Evolutionary conservation across 768 basidiomycete genomes (phyloP).

Genomic region (Pleurotus pulmonarius): DNA sequence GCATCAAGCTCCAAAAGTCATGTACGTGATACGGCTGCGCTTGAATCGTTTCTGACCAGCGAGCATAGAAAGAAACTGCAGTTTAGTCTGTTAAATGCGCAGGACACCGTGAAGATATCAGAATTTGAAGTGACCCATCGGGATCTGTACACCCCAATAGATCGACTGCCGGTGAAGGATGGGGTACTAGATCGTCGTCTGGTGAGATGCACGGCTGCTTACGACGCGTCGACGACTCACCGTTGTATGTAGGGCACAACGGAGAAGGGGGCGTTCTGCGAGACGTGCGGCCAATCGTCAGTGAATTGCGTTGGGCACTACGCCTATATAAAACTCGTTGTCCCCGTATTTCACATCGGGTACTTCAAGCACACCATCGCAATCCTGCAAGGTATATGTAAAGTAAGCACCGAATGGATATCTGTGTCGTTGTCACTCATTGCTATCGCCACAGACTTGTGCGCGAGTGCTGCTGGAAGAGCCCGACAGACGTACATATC

Average conservation of each 20-base stretch:
- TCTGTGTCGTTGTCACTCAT: conserved; percentile 7
- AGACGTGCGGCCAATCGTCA: conserved; percentile 89
- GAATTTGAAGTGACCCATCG: conserved; percentile 95
- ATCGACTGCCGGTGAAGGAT: conserved; percentile 82
- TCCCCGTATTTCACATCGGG: conserved; percentile 98
- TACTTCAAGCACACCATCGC: conserved; percentile 96
- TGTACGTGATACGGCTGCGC: conserved; percentile 39
- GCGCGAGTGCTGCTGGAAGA: conserved; percentile 89
- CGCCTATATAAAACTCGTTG: conserved; percentile 94
- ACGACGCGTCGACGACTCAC: neutral
- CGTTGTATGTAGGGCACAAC: conserved; percentile 72
- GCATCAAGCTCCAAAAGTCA: conserved; percentile 78
- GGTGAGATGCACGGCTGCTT: conserved; percentile 37
- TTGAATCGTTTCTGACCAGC: conserved; percentile 8
- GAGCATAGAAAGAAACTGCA: conserved; percentile 83
- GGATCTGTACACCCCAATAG: conserved; percentile 83
- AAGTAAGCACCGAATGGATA: conserved; percentile 45
- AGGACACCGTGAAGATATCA: conserved; percentile 93
- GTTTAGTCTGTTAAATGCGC: conserved; percentile 89
- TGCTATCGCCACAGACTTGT: conserved; percentile 56
- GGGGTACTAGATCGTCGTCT: conserved; percentile 92
- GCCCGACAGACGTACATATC: conserved; percentile 75
- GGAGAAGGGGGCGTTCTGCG: conserved; percentile 88
- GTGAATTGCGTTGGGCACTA: conserved; percentile 98
- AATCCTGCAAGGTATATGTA: conserved; percentile 95